Evolutionary conservation across 768 basidiomycete genomes (phyloP).

Genomic region (Podaxis pistillaris): DNA sequence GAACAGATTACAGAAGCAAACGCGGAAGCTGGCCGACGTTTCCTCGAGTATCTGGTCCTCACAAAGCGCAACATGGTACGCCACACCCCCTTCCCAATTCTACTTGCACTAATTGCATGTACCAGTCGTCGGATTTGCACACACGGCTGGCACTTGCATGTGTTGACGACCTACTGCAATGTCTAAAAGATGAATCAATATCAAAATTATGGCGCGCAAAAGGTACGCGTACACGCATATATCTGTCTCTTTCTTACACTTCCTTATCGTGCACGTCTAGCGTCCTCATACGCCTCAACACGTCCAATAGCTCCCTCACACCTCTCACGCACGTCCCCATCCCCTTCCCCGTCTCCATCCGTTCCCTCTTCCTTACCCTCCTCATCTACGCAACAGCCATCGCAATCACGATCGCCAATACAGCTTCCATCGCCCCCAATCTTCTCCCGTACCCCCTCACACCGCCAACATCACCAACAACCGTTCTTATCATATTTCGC

Average conservation of each 20-base stretch:
- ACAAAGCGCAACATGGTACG: slow-evolving; percentile 60
- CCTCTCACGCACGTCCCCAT: background rate
- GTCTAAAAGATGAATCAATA: slow-evolving; percentile 51
- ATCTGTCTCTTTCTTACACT: slow-evolving; percentile 2
- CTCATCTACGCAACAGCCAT: slow-evolving; percentile 16
- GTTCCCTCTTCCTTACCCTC: background rate
- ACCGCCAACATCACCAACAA: slow-evolving; percentile 21
- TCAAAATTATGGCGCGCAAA: slow-evolving; percentile 73
- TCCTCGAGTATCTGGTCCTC: slow-evolving; percentile 80
- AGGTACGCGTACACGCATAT: slow-evolving; percentile 33
- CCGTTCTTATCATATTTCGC: slow-evolving; percentile 76
- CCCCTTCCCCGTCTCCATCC: background rate
- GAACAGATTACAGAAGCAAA: slow-evolving; percentile 56
- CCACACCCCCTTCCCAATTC: background rate
- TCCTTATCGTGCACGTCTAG: slow-evolving; percentile 26
- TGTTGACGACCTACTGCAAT: slow-evolving; percentile 51
- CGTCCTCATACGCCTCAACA: slow-evolving; percentile 50
- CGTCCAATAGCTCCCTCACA: slow-evolving; percentile 11
- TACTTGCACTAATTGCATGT: slow-evolving; percentile 1
- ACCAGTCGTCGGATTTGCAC: slow-evolving; percentile 63
- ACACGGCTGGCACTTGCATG: slow-evolving; percentile 58
- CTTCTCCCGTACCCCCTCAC: background rate
- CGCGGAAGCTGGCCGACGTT: slow-evolving; percentile 62
- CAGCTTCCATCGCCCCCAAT: background rate
- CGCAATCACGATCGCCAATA: slow-evolving; percentile 50